Percentiles rank a stretch among this genome's conserved stretches.
phyloP scores from a whole-genome alignment of 2,329 filamentous ascomycete genomes.

The Beauveria sp. region DNA sequence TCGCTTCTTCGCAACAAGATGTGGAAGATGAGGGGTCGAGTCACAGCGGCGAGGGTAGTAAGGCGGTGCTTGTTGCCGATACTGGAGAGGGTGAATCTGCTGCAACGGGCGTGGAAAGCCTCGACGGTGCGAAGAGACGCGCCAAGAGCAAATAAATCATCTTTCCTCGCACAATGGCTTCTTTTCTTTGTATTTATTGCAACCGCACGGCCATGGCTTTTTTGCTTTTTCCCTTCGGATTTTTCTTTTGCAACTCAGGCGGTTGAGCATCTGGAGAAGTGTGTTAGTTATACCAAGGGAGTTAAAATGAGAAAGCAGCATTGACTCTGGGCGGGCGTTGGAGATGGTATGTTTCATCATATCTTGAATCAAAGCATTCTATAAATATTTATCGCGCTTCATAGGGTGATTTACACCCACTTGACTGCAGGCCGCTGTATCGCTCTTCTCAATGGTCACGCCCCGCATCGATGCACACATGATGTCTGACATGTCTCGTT shows the following conservation, averaged over 20 bases:
- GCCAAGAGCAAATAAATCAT: conserved; percentile 17
- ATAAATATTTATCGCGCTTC: too few species aligned
- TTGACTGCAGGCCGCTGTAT: too few species aligned
- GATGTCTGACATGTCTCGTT: neutral
- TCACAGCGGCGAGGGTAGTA: conserved; percentile 11
- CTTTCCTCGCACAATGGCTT: neutral
- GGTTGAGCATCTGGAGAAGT: neutral
- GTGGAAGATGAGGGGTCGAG: conserved; percentile 13
- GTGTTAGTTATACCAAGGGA: neutral
- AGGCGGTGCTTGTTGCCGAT: conserved; percentile 9
- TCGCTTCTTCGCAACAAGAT: conserved; percentile 24
- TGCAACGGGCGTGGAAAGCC: conserved; percentile 13
- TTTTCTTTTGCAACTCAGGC: neutral
- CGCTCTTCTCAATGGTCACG: too few species aligned
- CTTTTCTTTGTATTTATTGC: neutral
- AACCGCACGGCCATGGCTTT: neutral
- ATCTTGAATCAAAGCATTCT: too few species aligned
- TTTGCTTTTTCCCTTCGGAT: neutral
- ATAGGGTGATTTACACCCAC: too few species aligned
- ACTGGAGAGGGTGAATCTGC: neutral
- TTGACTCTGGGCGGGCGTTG: too few species aligned
- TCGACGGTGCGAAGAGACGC: conserved; percentile 19
- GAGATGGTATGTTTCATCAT: too few species aligned
- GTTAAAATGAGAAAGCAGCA: too few species aligned
- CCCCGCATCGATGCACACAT: neutral